A percentile compares a stretch with the other conserved stretches of the same genome.
These are phyloP conservation scores for Fonsecaea erecta DNA, from an alignment of 2,329 filamentous ascomycete species.

Conservation along the genomic window DNA sequence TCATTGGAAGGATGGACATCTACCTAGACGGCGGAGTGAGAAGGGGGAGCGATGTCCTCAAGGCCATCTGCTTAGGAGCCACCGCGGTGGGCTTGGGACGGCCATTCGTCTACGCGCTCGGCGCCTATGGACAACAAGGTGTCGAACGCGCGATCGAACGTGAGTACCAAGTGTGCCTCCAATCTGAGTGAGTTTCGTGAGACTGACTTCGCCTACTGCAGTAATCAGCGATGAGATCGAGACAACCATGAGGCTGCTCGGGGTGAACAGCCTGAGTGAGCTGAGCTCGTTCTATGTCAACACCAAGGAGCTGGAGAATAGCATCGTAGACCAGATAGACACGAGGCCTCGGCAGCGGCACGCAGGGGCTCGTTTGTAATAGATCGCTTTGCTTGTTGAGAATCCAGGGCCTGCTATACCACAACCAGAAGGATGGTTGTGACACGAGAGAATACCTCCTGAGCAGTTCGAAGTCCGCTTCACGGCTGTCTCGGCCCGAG, in stretches of 20 bases:
- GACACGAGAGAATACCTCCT: too few species aligned
- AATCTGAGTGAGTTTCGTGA: background rate
- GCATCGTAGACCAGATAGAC: background rate
- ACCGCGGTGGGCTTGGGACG: conserved; percentile 60
- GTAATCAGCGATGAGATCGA: conserved; percentile 48
- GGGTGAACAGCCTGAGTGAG: conserved; percentile 50
- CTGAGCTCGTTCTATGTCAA: conserved; percentile 50
- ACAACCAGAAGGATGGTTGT: too few species aligned
- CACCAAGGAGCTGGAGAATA: conserved; percentile 43
- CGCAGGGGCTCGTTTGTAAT: background rate
- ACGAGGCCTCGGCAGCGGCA: background rate
- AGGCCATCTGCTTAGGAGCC: conserved; percentile 59
- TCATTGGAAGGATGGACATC: conserved; percentile 57
- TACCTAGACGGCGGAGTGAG: conserved; percentile 60
- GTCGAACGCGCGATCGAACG: conserved; percentile 55
- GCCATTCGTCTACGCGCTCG: conserved; percentile 57
- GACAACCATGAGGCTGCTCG: conserved; percentile 53
- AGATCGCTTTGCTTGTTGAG: background rate
- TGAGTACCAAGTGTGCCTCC: conserved; percentile 9
- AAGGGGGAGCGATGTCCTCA: conserved; percentile 60
- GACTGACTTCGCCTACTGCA: background rate
- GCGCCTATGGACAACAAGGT: conserved; percentile 57
- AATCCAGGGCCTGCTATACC: background rate
- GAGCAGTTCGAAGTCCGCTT: too few species aligned
- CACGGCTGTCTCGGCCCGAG: background rate